Evolutionary conservation across 805 yeast genomes (phyloP), one percentile per base, ranked within the genome.

Genomic region (Metschnikowia kunwiensis): DNA sequence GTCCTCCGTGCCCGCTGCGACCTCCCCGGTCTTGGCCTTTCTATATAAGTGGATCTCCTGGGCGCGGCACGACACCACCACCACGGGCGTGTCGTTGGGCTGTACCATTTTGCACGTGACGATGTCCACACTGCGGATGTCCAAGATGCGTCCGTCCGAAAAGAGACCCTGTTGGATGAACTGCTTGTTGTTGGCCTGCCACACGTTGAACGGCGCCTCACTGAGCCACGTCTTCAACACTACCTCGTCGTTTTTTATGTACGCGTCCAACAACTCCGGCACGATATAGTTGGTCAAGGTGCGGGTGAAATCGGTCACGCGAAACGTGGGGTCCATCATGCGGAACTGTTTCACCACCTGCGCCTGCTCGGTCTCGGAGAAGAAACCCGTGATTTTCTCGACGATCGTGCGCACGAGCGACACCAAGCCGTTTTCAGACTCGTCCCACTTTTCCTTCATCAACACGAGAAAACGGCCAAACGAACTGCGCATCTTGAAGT

Each of bases 291-390:
- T 91, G 60, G 97, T 82, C 54, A 91, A 72, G 41, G 91, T 89
- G 49, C 74, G 78, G 45, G 82, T 75, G 69, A 93, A 89, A 40
- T 74, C 77, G 42, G 86, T 91, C 51, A 77, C 72, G 45, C 78
- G 80, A 72, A 93, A 93, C 25, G 77, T 70, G 35, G 97, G 96
- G 63, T 93, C 99, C 76, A 91, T 80, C 57, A 79, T 76, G 65
- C 78, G 84, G 68, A 93, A 86, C 55, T 82, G 78, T 49, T 83
- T 80, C 46, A 85, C 72, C n/a, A 89, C 98, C 61, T 83, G 83
- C 15, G 96, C 97, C 46, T 86, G 80, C 68, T 93, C 99, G 24
- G 97, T 93, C 67, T 93, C 99, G 26, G 93, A 93, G 56, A 89
- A 89, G 55, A 89, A 80, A 5, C 95, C 87, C 33, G 93, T 82